Base-by-base conservation (phyloP, 805 yeast species). In the Dipodascus geniculatus region DNA sequence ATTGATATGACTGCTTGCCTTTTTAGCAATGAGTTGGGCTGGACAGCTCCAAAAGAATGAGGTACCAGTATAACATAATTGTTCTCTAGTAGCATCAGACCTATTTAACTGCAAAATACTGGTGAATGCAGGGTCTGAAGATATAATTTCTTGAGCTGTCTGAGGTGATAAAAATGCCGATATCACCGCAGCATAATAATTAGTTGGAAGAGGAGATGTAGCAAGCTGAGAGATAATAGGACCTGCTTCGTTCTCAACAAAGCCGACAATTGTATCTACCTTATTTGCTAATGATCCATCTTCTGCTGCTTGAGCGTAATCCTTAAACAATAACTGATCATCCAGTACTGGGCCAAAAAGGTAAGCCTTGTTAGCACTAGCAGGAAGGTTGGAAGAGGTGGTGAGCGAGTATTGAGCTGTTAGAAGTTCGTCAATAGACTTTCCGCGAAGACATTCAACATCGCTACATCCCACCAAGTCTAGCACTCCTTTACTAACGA, bases 301-400 rank as follows among this genome's bases (percentile, higher is more conserved):
- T 16, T 50, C 48, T 48, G 54, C 38, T 9, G 49, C 48, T 47
- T 19, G 51, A 38, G 55, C 44, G 50, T 61, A 62, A 35, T 62
- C 63, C 3, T 42, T 23, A 2, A 33, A 19, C 8, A 65, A 48
- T 19, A 57, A 38, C 2, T 16, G 16, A 1, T 49, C 53, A 48
- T 65, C 68, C 35, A 65, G 55, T 17, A 58, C 61, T n/a, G 69
- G 69, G 11, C 61, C 58, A 51, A 57, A 58, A 2, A 63, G 63
- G 28, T 54, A 56, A 4, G 58, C 58, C 17, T 51, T 22, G 48
- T 58, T 59, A 28, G 60, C 54, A 1, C 51, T 51, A 9, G 56
- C 47, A 17, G 51, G 47, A 23, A 14, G 11, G 9, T 47, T 22
- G 4, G 17, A 6, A 14, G 23, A 14, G 2, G 47, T 23, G 4